Conservation (phyloP, 2,329 filamentous ascomycete genomes). For the Aspergillus sp. region DNA sequence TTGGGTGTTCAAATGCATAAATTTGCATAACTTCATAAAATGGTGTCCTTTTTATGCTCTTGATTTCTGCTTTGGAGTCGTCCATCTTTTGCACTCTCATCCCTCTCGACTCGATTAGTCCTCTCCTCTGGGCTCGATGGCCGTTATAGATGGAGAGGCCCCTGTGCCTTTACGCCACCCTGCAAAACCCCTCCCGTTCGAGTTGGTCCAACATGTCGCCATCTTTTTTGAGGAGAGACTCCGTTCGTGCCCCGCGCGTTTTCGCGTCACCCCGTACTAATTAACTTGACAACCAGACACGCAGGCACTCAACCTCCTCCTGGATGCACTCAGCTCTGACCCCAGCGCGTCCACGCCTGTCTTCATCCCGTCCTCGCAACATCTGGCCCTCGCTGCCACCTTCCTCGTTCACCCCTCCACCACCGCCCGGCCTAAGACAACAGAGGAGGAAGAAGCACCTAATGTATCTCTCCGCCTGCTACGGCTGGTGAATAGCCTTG, state of each 20-base stretch:
- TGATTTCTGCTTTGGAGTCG: background rate
- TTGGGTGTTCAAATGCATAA: background rate
- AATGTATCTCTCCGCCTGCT: slow-evolving; percentile 70
- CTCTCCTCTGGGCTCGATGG: slow-evolving; percentile 13
- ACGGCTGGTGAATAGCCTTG: slow-evolving; percentile 61
- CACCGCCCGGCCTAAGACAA: slow-evolving; percentile 69
- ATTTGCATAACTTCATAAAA: background rate
- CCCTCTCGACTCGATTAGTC: background rate
- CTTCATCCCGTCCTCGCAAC: slow-evolving; percentile 67
- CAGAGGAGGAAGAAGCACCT: slow-evolving; percentile 62
- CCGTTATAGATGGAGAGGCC: slow-evolving; percentile 19
- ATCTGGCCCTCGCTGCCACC: slow-evolving; percentile 76
- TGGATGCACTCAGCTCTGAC: slow-evolving; percentile 38
- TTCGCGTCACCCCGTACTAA: slow-evolving; percentile 9
- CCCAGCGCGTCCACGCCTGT: slow-evolving; percentile 48
- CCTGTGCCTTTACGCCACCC: slow-evolving; percentile 48
- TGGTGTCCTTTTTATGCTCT: background rate
- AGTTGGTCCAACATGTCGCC: slow-evolving; percentile 65
- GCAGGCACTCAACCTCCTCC: slow-evolving; percentile 64
- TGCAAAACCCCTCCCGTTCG: slow-evolving; percentile 59
- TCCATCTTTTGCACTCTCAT: background rate
- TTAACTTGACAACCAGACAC: slow-evolving; percentile 42
- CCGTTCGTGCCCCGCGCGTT: slow-evolving; percentile 48
- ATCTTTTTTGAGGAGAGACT: slow-evolving; percentile 76
- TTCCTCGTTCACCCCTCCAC: slow-evolving; percentile 78